Conservation (phyloP, 2,329 filamentous ascomycete genomes). For the Aspergillus felis region DNA sequence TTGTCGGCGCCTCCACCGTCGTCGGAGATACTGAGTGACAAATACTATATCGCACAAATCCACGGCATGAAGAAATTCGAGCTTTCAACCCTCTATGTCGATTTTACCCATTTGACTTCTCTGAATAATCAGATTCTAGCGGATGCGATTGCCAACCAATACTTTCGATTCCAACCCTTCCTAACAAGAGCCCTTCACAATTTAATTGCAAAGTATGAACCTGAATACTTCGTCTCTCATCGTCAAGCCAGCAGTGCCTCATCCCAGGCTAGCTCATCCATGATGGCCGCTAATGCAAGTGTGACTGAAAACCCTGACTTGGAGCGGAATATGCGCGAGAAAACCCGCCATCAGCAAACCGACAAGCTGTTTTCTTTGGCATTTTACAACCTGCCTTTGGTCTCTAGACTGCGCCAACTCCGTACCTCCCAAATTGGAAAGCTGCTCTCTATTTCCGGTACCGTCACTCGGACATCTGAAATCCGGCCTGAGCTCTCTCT, state of each 20-base stretch:
- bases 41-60: slow-evolving; percentile 65
- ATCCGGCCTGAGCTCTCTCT: slow-evolving; percentile 89
- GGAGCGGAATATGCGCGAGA: slow-evolving; percentile 55
- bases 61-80: slow-evolving; percentile 59
- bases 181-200: slow-evolving; percentile 85
- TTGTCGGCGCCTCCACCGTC: slow-evolving; percentile 52
- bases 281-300: slow-evolving; percentile 56
- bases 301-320: slow-evolving; percentile 57
- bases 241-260: slow-evolving; percentile 71
- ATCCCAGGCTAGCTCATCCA: slow-evolving; percentile 64
- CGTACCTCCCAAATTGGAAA: slow-evolving; percentile 88
- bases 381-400: slow-evolving; percentile 87
- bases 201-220: slow-evolving; percentile 90
- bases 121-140: slow-evolving; percentile 78
- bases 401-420: slow-evolving; percentile 79
- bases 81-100: slow-evolving; percentile 63
- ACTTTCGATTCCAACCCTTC: slow-evolving; percentile 93
- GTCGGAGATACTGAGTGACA: slow-evolving; percentile 55
- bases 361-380: slow-evolving; percentile 93
- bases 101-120: slow-evolving; percentile 71
- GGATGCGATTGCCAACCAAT: slow-evolving; percentile 80
- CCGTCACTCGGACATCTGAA: slow-evolving; percentile 93
- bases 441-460: slow-evolving; percentile 91
- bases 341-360: slow-evolving; percentile 88
- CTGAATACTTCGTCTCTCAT: slow-evolving; percentile 89